A percentile compares a stretch with the other conserved stretches of the same genome.
Conservation (phyloP, 768 basidiomycete genomes). For the Multifurca ochricompacta region DNA sequence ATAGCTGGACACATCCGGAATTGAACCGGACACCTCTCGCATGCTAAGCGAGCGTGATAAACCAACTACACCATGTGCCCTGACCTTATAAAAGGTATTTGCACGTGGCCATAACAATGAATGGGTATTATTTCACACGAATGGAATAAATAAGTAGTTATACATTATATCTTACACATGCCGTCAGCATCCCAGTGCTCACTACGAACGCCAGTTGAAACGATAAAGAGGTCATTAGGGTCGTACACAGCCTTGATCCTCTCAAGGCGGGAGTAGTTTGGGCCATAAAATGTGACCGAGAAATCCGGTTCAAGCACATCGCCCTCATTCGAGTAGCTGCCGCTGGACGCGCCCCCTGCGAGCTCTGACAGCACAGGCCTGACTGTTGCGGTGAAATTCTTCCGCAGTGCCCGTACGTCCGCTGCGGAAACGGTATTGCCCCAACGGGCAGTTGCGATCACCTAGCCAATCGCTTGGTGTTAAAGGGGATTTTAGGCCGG, state of each 20-base stretch:
- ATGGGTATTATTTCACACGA: background rate
- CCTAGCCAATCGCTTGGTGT: background rate
- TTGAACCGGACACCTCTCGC: conserved; percentile 18
- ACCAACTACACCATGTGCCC: conserved; percentile 15
- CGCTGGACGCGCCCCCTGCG: conserved; percentile 25
- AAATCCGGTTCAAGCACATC: conserved; percentile 29
- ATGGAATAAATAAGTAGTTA: background rate
- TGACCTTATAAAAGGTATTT: background rate
- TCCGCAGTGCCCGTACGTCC: conserved; percentile 21
- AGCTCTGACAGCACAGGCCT: conserved; percentile 26
- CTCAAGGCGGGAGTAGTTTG: conserved; percentile 29
- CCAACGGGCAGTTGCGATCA: background rate
- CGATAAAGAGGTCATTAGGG: conserved; percentile 30
- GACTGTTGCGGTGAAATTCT: conserved; percentile 22
- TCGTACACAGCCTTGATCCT: conserved; percentile 29
- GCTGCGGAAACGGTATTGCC: background rate
- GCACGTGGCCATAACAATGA: no score
- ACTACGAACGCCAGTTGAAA: conserved; percentile 27
- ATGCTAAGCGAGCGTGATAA: conserved; percentile 18
- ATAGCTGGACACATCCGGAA: conserved; percentile 18
- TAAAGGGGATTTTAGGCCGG: background rate
- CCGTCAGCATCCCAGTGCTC: conserved; percentile 30
- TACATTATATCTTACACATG: conserved; percentile 20
- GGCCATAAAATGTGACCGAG: conserved; percentile 30
- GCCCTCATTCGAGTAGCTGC: conserved; percentile 32